phyloP scores from a whole-genome alignment of 1,284 basidiomycete genomes.

The Boletellus deceptivus region DNA sequence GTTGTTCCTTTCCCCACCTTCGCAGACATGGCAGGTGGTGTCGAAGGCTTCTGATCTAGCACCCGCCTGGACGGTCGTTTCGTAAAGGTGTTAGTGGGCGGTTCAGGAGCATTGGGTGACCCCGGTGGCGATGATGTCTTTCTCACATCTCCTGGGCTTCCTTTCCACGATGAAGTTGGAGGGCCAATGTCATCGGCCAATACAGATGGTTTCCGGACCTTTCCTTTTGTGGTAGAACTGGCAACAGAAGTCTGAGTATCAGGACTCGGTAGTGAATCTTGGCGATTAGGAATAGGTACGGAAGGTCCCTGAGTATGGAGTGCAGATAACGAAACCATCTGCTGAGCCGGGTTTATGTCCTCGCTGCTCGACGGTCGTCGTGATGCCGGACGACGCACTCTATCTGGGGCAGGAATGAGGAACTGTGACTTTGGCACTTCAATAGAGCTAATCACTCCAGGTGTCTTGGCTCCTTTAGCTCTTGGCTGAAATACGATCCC shows the following conservation, averaged over 20 bases:
- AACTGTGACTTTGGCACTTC: constrained; percentile 39
- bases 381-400: constrained; percentile 26
- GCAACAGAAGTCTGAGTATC: constrained; percentile 13
- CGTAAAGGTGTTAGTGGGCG: constrained; percentile 24
- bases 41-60: constrained; percentile 30
- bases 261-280: constrained; percentile 27
- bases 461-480: constrained; percentile 37
- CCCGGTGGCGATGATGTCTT: constrained; percentile 37
- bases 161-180: constrained; percentile 27
- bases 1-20: constrained; percentile 29
- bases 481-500: constrained; percentile 95
- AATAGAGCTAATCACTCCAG: constrained; percentile 9
- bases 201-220: constrained; percentile 31
- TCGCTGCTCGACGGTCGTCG: constrained; percentile 31
- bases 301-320: constrained; percentile 27
- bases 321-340: constrained; percentile 33
- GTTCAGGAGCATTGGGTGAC: constrained; percentile 30
- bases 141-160: constrained; percentile 29
- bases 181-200: constrained; percentile 27
- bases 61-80: constrained; percentile 29
- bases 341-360: constrained; percentile 26
- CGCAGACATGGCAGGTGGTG: constrained; percentile 16
- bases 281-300: constrained; percentile 18
- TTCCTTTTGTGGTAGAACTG: constrained; percentile 17
- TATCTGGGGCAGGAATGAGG: constrained; percentile 27